Evolutionary conservation across 495 filamentous ascomycete genomes (phyloP), one percentile per base, ranked within the genome.

Genomic region (Penicilliopsis zonata): DNA sequence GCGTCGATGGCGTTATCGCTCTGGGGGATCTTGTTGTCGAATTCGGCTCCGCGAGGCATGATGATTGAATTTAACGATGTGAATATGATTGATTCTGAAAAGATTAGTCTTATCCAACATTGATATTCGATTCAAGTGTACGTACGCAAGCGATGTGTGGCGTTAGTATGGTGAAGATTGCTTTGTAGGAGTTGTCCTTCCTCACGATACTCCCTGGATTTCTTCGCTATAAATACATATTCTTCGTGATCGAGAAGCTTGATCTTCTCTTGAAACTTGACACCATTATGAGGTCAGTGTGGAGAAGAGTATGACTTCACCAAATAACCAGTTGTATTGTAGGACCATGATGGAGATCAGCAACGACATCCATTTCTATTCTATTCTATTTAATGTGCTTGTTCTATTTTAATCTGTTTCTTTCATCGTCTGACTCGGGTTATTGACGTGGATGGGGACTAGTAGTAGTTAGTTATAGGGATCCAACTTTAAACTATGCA

Each of bases 31-130:
- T 52, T 52, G 46, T 69, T 58, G 36, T 65, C 59, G 54, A 53
- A 69, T 23, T 67, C 58, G 29, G 61, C 63, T 47, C 65, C 65
- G 46, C 64, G 64, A 48, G 57, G 54, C 65, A 70, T 70, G 37
- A 20, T 61, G 55, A 12, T 23, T 6, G 10, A 27, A n/a, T n/a
- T n/a, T n/a, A 40, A 24, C 28, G 23, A 24, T 5, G 33, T 41
- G 26, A 22, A 22, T 20, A 25, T 33, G 13, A 13, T 35, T 14
- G 17, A 6, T 9, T 29, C 27, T 9, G 23, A 30, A 13, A 9
- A 3, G 32, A 24, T n/a, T 21, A 15, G 26, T n/a, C n/a, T n/a
- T n/a, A n/a, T 18, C 9, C 17, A 18, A 19, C 27, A 25, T 35
- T 29, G 36, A 28, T 13, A 12, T 31, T 25, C 29, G 33, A 31